These are phyloP conservation scores for Chytriomyces confervae DNA, from an alignment of 192 early-diverging fungal species.

Conservation along the genomic window DNA sequence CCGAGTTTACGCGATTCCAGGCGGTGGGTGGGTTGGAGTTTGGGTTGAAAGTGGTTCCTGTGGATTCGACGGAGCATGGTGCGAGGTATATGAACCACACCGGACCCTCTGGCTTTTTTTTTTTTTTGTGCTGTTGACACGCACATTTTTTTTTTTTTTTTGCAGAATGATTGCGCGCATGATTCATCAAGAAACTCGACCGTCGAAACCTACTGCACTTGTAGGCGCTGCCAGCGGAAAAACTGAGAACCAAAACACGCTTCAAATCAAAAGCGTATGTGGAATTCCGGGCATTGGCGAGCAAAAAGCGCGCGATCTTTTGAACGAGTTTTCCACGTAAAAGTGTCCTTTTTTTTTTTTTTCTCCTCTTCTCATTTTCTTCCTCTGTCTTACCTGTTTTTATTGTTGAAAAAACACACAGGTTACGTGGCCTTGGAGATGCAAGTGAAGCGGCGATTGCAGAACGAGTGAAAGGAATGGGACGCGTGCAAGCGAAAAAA, in stretches of 20 bases:
- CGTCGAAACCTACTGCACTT: neutral
- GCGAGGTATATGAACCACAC: neutral
- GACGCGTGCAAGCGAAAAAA: slow-evolving; percentile 14
- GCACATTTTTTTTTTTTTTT: neutral
- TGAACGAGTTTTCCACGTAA: slow-evolving; percentile 1
- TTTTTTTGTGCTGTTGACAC: neutral
- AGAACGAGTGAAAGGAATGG: neutral
- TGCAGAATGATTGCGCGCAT: slow-evolving; percentile 3
- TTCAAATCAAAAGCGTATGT: slow-evolving; percentile 12
- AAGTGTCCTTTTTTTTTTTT: neutral
- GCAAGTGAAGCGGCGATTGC: neutral
- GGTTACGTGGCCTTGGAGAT: neutral
- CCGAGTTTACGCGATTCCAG: slow-evolving; percentile 3
- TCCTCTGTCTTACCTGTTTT: too few species aligned
- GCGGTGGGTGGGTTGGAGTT: neutral
- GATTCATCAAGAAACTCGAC: slow-evolving; percentile 11
- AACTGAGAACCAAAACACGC: slow-evolving; percentile 15
- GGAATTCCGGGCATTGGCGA: slow-evolving; percentile 21
- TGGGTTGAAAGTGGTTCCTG: slow-evolving; percentile 8
- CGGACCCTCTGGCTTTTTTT: neutral
- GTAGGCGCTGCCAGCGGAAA: slow-evolving; percentile 14
- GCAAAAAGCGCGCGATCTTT: slow-evolving; percentile 9
- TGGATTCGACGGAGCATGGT: slow-evolving; percentile 6
- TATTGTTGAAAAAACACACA: too few species aligned
- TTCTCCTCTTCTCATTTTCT: too few species aligned